Percentiles rank a stretch among this genome's conserved stretches.
Evolutionary conservation across 1,284 basidiomycete genomes (phyloP).

Genomic region (Cutaneotrichosporon arboriforme): DNA sequence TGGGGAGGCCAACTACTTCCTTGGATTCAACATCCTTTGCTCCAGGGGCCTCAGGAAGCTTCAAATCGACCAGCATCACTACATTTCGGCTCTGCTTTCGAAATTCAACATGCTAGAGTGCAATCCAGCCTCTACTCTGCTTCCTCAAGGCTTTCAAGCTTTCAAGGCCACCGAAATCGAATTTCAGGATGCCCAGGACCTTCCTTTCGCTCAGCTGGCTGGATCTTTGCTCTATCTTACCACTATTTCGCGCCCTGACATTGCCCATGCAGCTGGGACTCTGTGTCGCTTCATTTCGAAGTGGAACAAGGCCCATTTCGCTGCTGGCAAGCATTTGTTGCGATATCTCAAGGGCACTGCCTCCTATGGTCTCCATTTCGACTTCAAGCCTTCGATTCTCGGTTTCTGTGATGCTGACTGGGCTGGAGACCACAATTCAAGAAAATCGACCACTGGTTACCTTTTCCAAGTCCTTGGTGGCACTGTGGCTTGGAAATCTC

Average conservation of each 20-base stretch:
- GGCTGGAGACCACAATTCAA: slow-evolving; percentile 18
- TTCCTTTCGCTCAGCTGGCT: slow-evolving; percentile 1
- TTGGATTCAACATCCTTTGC: slow-evolving; percentile 20
- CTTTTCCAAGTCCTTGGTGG: slow-evolving; percentile 22
- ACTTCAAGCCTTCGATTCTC: neutral
- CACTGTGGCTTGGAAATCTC: slow-evolving; percentile 21
- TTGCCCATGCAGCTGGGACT: slow-evolving; percentile 16
- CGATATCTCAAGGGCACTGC: slow-evolving; percentile 19
- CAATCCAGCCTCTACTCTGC: too few species aligned
- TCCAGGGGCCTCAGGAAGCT: slow-evolving; percentile 7
- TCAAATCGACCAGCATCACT: slow-evolving; percentile 20
- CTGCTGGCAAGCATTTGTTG: slow-evolving; percentile 24
- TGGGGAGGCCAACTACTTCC: slow-evolving; percentile 23
- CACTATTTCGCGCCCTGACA: slow-evolving; percentile 22
- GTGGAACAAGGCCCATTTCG: slow-evolving; percentile 18
- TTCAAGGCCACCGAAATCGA: slow-evolving; percentile 9
- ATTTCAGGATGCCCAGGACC: slow-evolving; percentile 6
- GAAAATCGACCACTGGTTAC: slow-evolving; percentile 30
- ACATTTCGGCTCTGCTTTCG: slow-evolving; percentile 17
- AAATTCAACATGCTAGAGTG: slow-evolving; percentile 23
- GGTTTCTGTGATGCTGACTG: slow-evolving; percentile 22
- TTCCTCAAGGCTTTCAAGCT: slow-evolving; percentile 11
- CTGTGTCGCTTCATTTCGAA: slow-evolving; percentile 21
- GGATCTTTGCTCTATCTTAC: slow-evolving; percentile 18
- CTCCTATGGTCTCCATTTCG: slow-evolving; percentile 12